Evolutionary conservation across 768 basidiomycete species (phyloP).

Genomic region (Rhodotorula sphaerocarpa): DNA sequence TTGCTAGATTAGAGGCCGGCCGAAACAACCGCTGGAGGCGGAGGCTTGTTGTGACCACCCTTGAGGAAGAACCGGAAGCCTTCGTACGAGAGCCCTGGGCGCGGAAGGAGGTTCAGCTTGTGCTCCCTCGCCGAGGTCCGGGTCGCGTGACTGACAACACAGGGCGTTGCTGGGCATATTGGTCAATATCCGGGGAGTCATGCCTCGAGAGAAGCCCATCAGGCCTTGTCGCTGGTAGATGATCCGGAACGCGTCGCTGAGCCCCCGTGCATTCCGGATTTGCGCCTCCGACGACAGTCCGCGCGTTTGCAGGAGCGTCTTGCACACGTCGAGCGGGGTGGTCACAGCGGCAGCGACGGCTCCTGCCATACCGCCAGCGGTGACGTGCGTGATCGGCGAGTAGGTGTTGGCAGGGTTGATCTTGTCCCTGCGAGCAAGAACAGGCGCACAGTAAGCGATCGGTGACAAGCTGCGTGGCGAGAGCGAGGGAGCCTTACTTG

Average conservation of each 20-base stretch:
- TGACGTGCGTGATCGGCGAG: slow-evolving; percentile 85
- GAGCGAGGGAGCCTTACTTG: slow-evolving; percentile 53
- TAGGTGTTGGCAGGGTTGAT: slow-evolving; percentile 80
- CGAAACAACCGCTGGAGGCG: slow-evolving; percentile 1
- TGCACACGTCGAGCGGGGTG: slow-evolving; percentile 93
- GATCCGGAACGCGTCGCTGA: slow-evolving; percentile 77
- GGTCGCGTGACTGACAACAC: slow-evolving; percentile 60
- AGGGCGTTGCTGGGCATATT: slow-evolving; percentile 95
- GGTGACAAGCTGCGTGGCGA: neutral
- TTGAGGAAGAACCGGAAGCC: slow-evolving; percentile 35
- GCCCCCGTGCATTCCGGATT: slow-evolving; percentile 73
- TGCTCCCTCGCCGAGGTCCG: neutral
- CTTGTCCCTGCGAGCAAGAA: slow-evolving; percentile 15
- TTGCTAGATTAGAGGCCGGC: neutral
- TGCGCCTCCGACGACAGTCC: slow-evolving; percentile 77
- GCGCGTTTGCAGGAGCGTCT: slow-evolving; percentile 90
- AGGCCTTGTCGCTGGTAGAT: slow-evolving; percentile 79
- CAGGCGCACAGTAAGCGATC: neutral
- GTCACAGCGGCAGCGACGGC: slow-evolving; percentile 91
- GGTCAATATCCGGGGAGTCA: slow-evolving; percentile 84
- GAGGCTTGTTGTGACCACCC: slow-evolving; percentile 22
- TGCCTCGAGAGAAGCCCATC: slow-evolving; percentile 74
- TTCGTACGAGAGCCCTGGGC: slow-evolving; percentile 32
- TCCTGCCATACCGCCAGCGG: slow-evolving; percentile 84
- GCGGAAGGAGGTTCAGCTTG: neutral